These are phyloP conservation scores for Magnusiomyces paraingens DNA, from an alignment of 1,139 yeast species.

Conservation along the genomic window DNA sequence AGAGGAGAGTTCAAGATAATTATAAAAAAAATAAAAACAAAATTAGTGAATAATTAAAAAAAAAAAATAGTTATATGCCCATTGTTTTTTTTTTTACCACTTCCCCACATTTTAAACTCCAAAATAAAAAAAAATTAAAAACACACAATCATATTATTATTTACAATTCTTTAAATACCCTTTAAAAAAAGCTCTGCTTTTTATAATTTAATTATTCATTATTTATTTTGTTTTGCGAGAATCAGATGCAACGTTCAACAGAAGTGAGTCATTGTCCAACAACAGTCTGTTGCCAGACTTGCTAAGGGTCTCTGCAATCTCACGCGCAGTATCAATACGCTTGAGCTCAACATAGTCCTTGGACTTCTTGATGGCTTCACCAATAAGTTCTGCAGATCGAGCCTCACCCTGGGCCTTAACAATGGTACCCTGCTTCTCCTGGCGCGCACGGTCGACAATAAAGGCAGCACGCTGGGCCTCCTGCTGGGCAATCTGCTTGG, in stretches of 20 bases:
- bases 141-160: neutral
- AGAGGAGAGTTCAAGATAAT: neutral
- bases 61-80: too few relatives aligned
- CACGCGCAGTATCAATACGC: constrained; percentile 95
- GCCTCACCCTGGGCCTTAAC: constrained; percentile 99
- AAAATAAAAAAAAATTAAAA: neutral
- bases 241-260: constrained; percentile 82
- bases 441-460: constrained; percentile 92
- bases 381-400: constrained; percentile 93
- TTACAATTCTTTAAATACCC: neutral
- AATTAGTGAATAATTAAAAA: too few relatives aligned
- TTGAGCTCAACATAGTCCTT: constrained; percentile 93
- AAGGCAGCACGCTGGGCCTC: constrained; percentile 99
- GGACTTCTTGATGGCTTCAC: constrained; percentile 96
- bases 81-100: too few relatives aligned
- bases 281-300: constrained; percentile 85
- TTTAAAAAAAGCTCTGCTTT: neutral
- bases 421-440: constrained; percentile 93
- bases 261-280: constrained; percentile 84
- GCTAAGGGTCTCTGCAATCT: constrained; percentile 82
- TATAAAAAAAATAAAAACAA: too few relatives aligned
- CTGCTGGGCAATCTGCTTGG: constrained; percentile 98
- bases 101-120: too few relatives aligned
- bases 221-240: constrained; percentile 14
- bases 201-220: neutral